Conservation (phyloP, 2,329 filamentous ascomycete species). For the Orbilia brochopaga region DNA sequence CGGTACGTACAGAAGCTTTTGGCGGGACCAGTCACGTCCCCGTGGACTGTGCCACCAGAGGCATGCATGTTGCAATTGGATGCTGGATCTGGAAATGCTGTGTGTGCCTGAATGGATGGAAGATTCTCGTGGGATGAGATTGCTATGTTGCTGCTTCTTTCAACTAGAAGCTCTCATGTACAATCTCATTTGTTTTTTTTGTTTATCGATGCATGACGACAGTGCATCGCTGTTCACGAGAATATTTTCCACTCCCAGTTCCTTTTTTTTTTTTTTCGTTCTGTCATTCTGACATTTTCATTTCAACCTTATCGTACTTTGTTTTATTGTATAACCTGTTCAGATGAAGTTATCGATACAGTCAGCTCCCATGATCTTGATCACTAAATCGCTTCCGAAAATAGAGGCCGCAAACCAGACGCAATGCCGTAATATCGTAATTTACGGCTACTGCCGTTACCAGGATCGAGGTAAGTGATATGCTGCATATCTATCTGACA, state of each 20-base stretch:
- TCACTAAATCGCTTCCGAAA: conserved; percentile 26
- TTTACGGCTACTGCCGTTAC: conserved; percentile 91
- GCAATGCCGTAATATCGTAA: conserved; percentile 87
- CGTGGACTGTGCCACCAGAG: conserved; percentile 17
- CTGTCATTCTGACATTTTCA: no score
- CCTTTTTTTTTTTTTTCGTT: not conserved
- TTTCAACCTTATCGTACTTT: no score
- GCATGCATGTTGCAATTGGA: not conserved
- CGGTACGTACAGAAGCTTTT: conserved; percentile 30
- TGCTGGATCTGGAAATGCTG: not conserved
- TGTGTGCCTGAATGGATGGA: not conserved
- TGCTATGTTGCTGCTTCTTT: conserved; percentile 5
- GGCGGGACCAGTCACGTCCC: conserved; percentile 22
- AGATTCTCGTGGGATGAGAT: no score
- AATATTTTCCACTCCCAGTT: no score
- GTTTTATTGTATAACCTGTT: not conserved
- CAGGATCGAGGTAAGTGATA: conserved; percentile 73
- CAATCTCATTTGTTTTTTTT: not conserved
- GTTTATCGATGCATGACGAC: no score
- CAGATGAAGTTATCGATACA: not conserved
- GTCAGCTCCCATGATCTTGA: conserved; percentile 6
- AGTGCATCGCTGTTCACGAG: no score
- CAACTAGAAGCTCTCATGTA: not conserved
- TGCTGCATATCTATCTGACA: conserved; percentile 8
- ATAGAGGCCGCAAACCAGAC: conserved; percentile 71